These are phyloP conservation scores for Royoungia palumana DNA, from an alignment of 768 basidiomycete genomes.

Conservation along the genomic window DNA sequence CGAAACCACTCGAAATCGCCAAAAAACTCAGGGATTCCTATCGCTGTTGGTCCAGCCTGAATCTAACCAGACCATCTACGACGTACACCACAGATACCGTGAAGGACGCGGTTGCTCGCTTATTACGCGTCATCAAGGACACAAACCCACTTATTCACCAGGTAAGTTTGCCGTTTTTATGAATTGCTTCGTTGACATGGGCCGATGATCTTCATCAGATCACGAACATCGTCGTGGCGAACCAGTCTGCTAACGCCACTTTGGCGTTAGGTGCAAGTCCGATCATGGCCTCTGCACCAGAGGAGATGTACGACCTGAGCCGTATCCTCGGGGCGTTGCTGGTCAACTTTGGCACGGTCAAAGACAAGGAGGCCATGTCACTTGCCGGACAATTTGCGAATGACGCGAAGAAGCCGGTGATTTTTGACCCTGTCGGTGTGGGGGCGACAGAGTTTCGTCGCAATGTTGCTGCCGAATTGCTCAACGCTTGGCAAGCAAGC, in stretches of 20 bases:
- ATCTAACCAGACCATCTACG: neutral
- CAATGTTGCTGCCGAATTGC: conserved; percentile 52
- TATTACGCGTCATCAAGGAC: conserved; percentile 52
- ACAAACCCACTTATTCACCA: conserved; percentile 79
- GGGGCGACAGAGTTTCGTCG: conserved; percentile 78
- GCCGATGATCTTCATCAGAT: conserved; percentile 49
- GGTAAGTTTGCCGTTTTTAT: conserved; percentile 35
- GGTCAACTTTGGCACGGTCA: conserved; percentile 85
- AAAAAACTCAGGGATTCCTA: conserved; percentile 42
- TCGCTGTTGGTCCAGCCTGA: conserved; percentile 25
- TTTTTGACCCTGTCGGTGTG: conserved; percentile 91
- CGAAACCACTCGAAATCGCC: conserved; percentile 52
- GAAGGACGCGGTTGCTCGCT: conserved; percentile 39
- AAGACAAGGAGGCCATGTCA: conserved; percentile 68
- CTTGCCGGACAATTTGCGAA: conserved; percentile 73
- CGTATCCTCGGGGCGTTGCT: conserved; percentile 65
- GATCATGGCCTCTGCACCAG: conserved; percentile 86
- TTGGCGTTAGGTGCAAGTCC: conserved; percentile 86
- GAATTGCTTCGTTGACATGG: neutral
- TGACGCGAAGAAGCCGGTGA: conserved; percentile 62
- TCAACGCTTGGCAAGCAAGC: conserved; percentile 77
- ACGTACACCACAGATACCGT: conserved; percentile 35
- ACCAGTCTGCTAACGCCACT: conserved; percentile 87
- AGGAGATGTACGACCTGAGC: conserved; percentile 80
- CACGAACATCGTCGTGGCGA: conserved; percentile 85